phyloP scores from a whole-genome alignment of 208 protist species.

The Angomonas desouzai region DNA sequence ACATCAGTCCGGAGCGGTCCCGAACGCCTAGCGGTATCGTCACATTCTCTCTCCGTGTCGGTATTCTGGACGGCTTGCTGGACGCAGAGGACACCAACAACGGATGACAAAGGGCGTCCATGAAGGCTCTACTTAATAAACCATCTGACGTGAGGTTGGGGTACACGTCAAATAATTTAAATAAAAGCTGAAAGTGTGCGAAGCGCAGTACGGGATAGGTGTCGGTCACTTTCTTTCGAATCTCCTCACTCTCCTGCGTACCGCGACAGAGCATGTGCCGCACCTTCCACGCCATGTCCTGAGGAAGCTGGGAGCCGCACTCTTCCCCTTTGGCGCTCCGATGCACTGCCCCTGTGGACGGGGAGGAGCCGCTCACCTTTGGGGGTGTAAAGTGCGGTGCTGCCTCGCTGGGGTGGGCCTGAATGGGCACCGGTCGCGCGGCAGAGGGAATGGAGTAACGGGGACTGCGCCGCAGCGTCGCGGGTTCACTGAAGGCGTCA shows the following conservation, averaged over 20 bases:
- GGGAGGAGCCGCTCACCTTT: not conserved
- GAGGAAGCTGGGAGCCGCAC: not conserved
- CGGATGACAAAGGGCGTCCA: constrained; percentile 41
- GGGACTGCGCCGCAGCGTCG: constrained; percentile 29
- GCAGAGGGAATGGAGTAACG: constrained; percentile 22
- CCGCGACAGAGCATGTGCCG: constrained; percentile 27
- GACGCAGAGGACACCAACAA: constrained; percentile 25
- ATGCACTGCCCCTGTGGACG: too few species aligned
- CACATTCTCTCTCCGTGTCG: not conserved
- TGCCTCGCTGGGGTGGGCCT: constrained; percentile 10
- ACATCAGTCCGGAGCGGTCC: constrained; percentile 36
- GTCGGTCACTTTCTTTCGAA: constrained; percentile 17
- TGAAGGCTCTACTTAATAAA: constrained; percentile 43
- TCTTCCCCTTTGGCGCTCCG: not conserved
- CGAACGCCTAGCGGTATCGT: constrained; percentile 11
- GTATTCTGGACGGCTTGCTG: not conserved
- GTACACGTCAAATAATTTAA: constrained; percentile 61
- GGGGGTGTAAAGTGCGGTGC: not conserved
- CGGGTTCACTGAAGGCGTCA: constrained; percentile 42
- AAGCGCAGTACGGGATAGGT: constrained; percentile 26
- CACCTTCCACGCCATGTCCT: constrained; percentile 35
- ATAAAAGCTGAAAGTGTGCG: constrained; percentile 42
- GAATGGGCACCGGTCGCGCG: constrained; percentile 16
- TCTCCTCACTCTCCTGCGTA: constrained; percentile 18
- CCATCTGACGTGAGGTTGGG: constrained; percentile 40